Conservation (phyloP, 441 rosid genomes). For the Jatropha podagrica region DNA sequence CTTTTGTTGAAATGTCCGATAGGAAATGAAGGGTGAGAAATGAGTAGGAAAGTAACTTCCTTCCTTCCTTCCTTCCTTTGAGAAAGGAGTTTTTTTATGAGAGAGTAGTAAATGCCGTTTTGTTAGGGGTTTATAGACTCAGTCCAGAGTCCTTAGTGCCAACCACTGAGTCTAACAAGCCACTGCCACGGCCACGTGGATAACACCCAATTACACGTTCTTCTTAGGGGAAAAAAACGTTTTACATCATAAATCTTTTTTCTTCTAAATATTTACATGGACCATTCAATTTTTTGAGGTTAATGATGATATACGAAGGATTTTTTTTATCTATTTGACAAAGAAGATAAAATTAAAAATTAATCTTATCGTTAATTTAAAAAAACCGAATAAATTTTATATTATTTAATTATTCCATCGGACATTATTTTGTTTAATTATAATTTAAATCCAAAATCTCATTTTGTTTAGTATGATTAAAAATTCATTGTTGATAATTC, state of each 20-base stretch:
- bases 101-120: slow-evolving; percentile 44
- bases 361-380: no score
- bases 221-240: not conserved
- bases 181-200: slow-evolving; percentile 16
- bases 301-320: no score
- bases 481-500: no score
- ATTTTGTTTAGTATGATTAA: no score
- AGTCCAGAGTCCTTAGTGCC: slow-evolving; percentile 25
- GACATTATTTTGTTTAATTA: no score
- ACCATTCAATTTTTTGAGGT: no score
- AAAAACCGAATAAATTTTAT: no score
- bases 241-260: not conserved
- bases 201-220: slow-evolving; percentile 4
- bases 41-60: slow-evolving; percentile 29
- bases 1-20: slow-evolving; percentile 39
- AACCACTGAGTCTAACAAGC: slow-evolving; percentile 11
- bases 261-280: no score
- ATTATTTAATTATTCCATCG: no score
- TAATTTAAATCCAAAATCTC: no score
- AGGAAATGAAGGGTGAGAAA: slow-evolving; percentile 36
- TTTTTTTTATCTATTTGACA: no score
- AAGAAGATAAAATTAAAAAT: no score
- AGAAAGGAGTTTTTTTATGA: slow-evolving; percentile 29
- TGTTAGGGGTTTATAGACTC: slow-evolving; percentile 41
- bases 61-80: slow-evolving; percentile 19